These are phyloP conservation scores for Boeremia exigua DNA, from an alignment of 2,329 filamentous ascomycete genomes.

Conservation along the genomic window DNA sequence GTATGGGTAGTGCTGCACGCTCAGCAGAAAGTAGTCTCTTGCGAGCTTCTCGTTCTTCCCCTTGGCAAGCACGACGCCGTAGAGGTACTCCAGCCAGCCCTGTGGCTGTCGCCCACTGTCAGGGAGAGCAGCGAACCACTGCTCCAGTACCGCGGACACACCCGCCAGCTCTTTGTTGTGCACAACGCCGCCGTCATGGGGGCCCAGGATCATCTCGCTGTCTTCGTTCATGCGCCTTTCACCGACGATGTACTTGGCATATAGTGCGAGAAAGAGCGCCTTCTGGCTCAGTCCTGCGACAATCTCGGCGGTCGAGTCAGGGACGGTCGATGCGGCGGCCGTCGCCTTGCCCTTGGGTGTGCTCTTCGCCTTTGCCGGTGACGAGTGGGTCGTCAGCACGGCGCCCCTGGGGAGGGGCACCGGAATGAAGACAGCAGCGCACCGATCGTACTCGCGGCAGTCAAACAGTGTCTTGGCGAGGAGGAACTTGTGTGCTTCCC, in stretches of 20 bases:
- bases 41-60: constrained; percentile 88
- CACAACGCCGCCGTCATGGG: constrained; percentile 83
- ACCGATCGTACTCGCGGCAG: constrained; percentile 92
- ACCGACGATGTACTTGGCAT: constrained; percentile 89
- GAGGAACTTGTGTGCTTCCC: constrained; percentile 82
- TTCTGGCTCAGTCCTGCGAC: constrained; percentile 77
- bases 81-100: constrained; percentile 94
- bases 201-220: constrained; percentile 95
- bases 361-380: constrained; percentile 43
- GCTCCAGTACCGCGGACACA: constrained; percentile 76
- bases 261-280: constrained; percentile 88
- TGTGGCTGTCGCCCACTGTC: constrained; percentile 69
- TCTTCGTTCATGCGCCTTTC: constrained; percentile 98
- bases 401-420: constrained; percentile 75
- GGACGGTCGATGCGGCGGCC: constrained; percentile 47
- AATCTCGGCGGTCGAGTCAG: constrained; percentile 38
- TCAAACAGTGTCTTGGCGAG: constrained; percentile 95
- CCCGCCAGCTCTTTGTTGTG: constrained; percentile 83
- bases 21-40: constrained; percentile 83
- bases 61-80: constrained; percentile 87
- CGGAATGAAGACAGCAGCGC: constrained; percentile 87
- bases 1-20: constrained; percentile 88
- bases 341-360: constrained; percentile 66
- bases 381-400: constrained; percentile 55
- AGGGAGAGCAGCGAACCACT: constrained; percentile 74